Percentiles rank a stretch among this genome's conserved stretches.
phyloP scores from a whole-genome alignment of 2,329 filamentous ascomycete genomes.

The Colletotrichum sp. region DNA sequence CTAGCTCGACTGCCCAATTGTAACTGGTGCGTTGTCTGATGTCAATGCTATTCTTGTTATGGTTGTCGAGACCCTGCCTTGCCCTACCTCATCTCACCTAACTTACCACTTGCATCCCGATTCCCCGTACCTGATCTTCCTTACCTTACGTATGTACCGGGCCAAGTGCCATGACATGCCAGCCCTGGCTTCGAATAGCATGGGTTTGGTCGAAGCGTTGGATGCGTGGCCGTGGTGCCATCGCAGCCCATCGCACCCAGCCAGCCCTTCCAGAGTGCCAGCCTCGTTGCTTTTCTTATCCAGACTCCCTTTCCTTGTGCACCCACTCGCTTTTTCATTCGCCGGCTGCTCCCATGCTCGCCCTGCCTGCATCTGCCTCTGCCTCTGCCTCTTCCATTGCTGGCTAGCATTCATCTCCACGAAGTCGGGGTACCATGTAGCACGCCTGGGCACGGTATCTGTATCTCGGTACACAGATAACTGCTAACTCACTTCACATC shows the following conservation, averaged over 20 bases:
- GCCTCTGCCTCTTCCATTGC: background rate
- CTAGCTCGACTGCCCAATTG: slow-evolving; percentile 15
- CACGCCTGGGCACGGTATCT: slow-evolving; percentile 6
- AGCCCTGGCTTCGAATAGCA: slow-evolving; percentile 1
- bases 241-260: background rate
- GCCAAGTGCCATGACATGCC: background rate
- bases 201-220: slow-evolving; percentile 16
- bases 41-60: slow-evolving; percentile 1
- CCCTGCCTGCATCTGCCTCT: background rate
- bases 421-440: slow-evolving; percentile 3
- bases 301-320: background rate
- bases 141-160: background rate
- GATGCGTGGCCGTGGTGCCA: slow-evolving; percentile 15
- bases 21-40: slow-evolving; percentile 1
- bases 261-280: slow-evolving; percentile 1
- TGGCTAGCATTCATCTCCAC: background rate
- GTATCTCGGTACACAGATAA: background rate
- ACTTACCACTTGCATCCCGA: background rate
- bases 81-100: background rate
- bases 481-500: background rate
- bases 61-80: background rate
- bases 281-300: slow-evolving; percentile 13
- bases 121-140: background rate
- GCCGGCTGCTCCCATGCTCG: background rate
- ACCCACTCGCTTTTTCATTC: background rate